phyloP scores from a whole-genome alignment of 768 basidiomycete species.

The Chalciporus sphaerocephalus region DNA sequence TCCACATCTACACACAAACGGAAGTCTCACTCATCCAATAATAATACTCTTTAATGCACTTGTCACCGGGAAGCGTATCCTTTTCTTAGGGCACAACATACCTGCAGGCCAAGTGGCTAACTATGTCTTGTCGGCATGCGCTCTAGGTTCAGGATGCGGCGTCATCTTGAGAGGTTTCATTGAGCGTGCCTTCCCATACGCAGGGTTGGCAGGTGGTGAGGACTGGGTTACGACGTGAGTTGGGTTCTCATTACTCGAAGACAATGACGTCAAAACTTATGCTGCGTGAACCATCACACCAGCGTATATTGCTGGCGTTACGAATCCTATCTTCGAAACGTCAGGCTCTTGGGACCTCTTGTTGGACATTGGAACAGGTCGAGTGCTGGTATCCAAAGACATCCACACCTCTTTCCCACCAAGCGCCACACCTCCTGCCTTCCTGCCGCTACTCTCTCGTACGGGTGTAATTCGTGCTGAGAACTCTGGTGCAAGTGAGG shows the following conservation, averaged over 20 bases:
- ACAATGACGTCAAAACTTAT: conserved; percentile 3
- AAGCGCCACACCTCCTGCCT: conserved; percentile 35
- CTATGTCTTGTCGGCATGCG: conserved; percentile 92
- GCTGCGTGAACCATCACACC: conserved; percentile 44
- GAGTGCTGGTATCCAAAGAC: conserved; percentile 84
- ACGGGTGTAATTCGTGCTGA: conserved; percentile 65
- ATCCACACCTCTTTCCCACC: conserved; percentile 59
- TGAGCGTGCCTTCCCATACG: conserved; percentile 92
- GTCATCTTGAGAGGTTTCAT: conserved; percentile 79
- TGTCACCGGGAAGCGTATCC: conserved; percentile 91
- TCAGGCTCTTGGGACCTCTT: conserved; percentile 88
- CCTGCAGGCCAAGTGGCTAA: conserved; percentile 88
- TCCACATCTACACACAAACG: conserved; percentile 91
- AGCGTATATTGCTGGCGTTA: conserved; percentile 95
- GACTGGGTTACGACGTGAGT: conserved; percentile 87
- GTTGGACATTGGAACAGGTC: conserved; percentile 84
- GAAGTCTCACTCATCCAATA: conserved; percentile 85
- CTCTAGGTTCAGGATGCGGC: conserved; percentile 88
- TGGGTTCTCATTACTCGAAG: not conserved
- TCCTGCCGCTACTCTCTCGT: conserved; percentile 47
- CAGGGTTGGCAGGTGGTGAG: conserved; percentile 81
- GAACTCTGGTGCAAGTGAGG: conserved; percentile 57
- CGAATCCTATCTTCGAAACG: conserved; percentile 93
- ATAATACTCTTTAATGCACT: conserved; percentile 96
- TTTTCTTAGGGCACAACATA: conserved; percentile 87